Evolutionary conservation across 441 rosid species (phyloP).

Genomic region (Pelargonium cotyledonis): DNA sequence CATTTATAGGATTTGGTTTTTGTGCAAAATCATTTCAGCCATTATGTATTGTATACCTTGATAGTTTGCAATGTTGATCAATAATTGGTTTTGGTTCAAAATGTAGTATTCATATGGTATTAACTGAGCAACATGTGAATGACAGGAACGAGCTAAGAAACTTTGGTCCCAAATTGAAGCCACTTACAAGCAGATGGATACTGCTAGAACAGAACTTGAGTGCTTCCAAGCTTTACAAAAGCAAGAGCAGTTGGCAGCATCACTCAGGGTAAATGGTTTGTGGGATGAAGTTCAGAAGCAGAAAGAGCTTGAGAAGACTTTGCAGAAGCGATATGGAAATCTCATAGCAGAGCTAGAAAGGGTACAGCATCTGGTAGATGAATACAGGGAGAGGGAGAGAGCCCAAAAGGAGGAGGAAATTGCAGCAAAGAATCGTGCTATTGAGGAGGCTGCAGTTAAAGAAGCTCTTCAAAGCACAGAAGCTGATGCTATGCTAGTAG

Average conservation of each 20-base stretch:
- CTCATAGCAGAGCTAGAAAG: slow-evolving; percentile 54
- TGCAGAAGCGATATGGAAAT: slow-evolving; percentile 71
- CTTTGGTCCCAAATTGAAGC: slow-evolving; percentile 72
- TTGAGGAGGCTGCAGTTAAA: slow-evolving; percentile 28
- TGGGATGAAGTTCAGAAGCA: slow-evolving; percentile 87
- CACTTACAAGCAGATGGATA: slow-evolving; percentile 73
- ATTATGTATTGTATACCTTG: background rate
- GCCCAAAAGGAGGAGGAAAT: slow-evolving; percentile 43
- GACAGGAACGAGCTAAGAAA: slow-evolving; percentile 66
- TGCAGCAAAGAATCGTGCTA: slow-evolving; percentile 30
- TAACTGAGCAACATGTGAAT: slow-evolving; percentile 16
- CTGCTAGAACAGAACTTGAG: slow-evolving; percentile 81
- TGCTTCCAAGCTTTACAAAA: slow-evolving; percentile 86
- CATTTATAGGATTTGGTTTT: background rate
- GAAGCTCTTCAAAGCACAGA: slow-evolving; percentile 28
- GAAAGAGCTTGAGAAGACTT: slow-evolving; percentile 67
- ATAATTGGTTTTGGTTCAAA: background rate
- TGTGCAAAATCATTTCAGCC: background rate
- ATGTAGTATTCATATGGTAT: background rate
- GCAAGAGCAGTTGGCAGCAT: slow-evolving; percentile 86
- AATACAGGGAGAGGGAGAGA: slow-evolving; percentile 36
- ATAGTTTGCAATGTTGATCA: background rate
- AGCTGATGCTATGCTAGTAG: background rate
- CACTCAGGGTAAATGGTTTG: slow-evolving; percentile 66
- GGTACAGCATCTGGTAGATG: slow-evolving; percentile 35